Base-by-base conservation (phyloP, 2,329 filamentous ascomycete genomes). In the Botrytis pseudocinerea region DNA sequence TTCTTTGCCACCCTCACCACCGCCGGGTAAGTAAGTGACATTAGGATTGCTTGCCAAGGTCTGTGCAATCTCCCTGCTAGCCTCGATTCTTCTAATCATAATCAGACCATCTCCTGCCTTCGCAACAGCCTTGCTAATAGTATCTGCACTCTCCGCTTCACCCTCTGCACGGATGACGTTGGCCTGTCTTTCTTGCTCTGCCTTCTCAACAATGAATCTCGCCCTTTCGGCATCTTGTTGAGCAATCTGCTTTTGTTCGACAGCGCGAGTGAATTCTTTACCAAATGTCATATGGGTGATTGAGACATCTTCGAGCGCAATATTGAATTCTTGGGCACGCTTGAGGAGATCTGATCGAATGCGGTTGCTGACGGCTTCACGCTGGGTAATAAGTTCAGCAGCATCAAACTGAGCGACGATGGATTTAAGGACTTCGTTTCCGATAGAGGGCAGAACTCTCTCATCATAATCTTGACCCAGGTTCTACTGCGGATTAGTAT, bases 221-320 rank as follows among this genome's bases (percentile, higher is more conserved):
- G 96, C 96, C 77, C 96, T 90, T 88, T 99, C 96, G 76, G 96
- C 96, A 82, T 99, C 96, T 85, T 99, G 96, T 86, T 99, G 96
- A 72, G 96, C 96, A 83, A 99, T 99, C 88, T 99, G 96, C 91
- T 99, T 99, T 90, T 99, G 96, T 87, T 99, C 96, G 80, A 99
- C 96, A 77, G 96, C 96, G 84, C 93, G 93, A 75, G 96, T 99
- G 88, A 99, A 99, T 85, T 99, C 96, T 84, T 95, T 95, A 79
- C 96, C 96, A 82, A 99, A 99, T 70, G 96, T 99, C 96, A 99
- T 99, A 88, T 99, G 96, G 75, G 96, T 99, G 84, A 99, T 99
- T 82, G 94, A 97, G 74, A 99, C 96, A 82, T 99, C 96, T 85
- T 99, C 96, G 71, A 99, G 93, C 42, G 94, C 94, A 82, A 99